phyloP scores from a whole-genome alignment of 306 rosid species.

The Trichosanthes cucumerina region DNA sequence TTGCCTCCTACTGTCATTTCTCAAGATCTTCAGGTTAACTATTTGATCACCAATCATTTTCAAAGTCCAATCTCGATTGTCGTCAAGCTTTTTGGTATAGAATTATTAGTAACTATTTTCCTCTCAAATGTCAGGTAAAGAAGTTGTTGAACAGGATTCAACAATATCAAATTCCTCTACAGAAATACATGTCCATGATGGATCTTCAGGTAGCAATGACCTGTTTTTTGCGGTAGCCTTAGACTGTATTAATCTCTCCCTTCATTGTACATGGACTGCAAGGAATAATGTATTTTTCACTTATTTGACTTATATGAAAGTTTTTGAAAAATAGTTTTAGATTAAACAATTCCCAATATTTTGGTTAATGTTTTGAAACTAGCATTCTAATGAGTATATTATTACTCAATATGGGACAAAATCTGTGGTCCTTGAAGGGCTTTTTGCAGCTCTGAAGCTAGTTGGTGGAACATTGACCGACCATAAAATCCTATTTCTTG shows the following conservation, averaged over 20 bases:
- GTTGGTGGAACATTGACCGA: conserved; percentile 69
- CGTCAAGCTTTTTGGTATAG: background rate
- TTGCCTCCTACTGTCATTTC: conserved; percentile 65
- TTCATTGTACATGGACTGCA: background rate
- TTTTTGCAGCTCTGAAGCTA: conserved; percentile 54
- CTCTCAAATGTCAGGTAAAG: conserved; percentile 45
- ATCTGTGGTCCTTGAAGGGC: conserved; percentile 88
- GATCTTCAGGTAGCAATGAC: conserved; percentile 69
- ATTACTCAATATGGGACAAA: conserved; percentile 65
- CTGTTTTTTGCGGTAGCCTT: no score
- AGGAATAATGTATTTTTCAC: background rate
- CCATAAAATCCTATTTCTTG: conserved; percentile 78
- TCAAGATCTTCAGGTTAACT: conserved; percentile 78
- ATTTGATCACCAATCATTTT: conserved; percentile 1
- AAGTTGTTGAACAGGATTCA: conserved; percentile 58
- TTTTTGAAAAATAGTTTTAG: background rate
- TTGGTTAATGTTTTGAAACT: background rate
- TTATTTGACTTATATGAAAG: background rate
- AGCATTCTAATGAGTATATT: background rate
- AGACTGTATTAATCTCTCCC: background rate
- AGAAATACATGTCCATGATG: conserved; percentile 88
- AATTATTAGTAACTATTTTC: background rate
- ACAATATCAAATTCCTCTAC: conserved; percentile 73
- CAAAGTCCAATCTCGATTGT: background rate
- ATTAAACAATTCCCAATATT: background rate